These are phyloP conservation scores for Oryza meridionalis DNA, from an alignment of 176 grass and related monocot species.

Conservation along the genomic window DNA sequence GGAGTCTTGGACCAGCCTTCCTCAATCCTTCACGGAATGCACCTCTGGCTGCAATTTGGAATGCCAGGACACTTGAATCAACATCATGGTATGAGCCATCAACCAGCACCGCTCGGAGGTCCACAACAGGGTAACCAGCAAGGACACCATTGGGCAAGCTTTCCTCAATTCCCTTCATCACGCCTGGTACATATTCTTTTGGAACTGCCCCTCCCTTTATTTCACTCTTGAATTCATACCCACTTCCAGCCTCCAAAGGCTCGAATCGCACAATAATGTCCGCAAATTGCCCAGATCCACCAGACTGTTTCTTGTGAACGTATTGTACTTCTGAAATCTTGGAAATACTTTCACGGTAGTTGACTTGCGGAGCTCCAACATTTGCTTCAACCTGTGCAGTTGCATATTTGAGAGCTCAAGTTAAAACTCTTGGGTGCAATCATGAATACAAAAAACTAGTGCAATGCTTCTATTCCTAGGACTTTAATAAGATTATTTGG, in stretches of 20 bases:
- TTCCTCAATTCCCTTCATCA: slow-evolving; percentile 96
- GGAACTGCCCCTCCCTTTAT: slow-evolving; percentile 94
- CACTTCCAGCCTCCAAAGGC: slow-evolving; percentile 83
- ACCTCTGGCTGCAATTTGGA: slow-evolving; percentile 92
- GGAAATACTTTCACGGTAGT: slow-evolving; percentile 99
- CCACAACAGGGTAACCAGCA: slow-evolving; percentile 92
- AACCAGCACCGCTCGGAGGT: slow-evolving; percentile 77
- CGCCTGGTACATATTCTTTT: slow-evolving; percentile 95
- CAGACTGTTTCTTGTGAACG: slow-evolving; percentile 95
- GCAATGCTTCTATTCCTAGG: neutral
- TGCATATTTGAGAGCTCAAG: slow-evolving; percentile 5
- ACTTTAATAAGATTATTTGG: neutral
- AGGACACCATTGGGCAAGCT: slow-evolving; percentile 90
- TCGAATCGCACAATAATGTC: slow-evolving; percentile 90
- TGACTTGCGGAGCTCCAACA: slow-evolving; percentile 97
- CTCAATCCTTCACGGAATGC: slow-evolving; percentile 90
- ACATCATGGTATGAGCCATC: slow-evolving; percentile 98
- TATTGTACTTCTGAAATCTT: slow-evolving; percentile 83
- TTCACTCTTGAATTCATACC: slow-evolving; percentile 98
- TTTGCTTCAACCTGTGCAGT: slow-evolving; percentile 93
- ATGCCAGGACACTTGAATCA: slow-evolving; percentile 95
- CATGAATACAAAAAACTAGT: neutral
- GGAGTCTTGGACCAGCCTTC: slow-evolving; percentile 81
- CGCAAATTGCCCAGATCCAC: slow-evolving; percentile 94
- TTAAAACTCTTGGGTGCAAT: slow-evolving; percentile 6